Evolutionary conservation across 768 basidiomycete genomes (phyloP).

Genomic region (Rhizopogon vesiculosus): DNA sequence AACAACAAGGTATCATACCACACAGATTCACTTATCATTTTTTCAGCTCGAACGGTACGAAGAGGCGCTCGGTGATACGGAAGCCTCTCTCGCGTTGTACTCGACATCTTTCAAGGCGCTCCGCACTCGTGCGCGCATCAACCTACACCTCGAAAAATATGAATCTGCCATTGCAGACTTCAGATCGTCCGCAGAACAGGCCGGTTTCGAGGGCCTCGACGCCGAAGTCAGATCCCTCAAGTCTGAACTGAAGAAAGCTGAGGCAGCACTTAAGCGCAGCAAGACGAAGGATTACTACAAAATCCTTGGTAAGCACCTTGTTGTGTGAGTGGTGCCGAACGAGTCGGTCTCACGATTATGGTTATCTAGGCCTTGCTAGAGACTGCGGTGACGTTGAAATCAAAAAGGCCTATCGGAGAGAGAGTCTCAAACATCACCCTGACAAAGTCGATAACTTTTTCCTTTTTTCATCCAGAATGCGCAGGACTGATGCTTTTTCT

Average conservation of each 20-base stretch:
- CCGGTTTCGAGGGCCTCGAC: conserved; percentile 57
- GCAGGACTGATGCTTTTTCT: conserved; percentile 4
- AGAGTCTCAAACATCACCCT: conserved; percentile 82
- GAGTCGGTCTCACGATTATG: neutral
- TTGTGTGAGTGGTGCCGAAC: neutral
- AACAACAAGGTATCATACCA: neutral
- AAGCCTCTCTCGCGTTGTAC: conserved; percentile 57
- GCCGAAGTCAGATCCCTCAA: conserved; percentile 59
- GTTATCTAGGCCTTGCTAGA: conserved; percentile 36
- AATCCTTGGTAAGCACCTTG: conserved; percentile 45
- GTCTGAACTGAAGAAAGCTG: conserved; percentile 73
- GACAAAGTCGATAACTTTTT: conserved; percentile 55
- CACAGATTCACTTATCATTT: conserved; percentile 5
- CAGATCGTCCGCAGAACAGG: conserved; percentile 73
- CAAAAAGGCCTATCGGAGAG: conserved; percentile 87
- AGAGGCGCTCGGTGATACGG: conserved; percentile 69
- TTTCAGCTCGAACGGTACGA: conserved; percentile 56
- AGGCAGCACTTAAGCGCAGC: conserved; percentile 77
- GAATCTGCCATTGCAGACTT: conserved; percentile 73
- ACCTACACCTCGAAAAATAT: conserved; percentile 70
- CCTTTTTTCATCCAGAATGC: conserved; percentile 3
- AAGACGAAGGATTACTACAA: conserved; percentile 91
- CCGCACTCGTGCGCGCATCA: conserved; percentile 79
- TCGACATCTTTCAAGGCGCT: conserved; percentile 79
- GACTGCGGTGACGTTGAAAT: conserved; percentile 70